Evolutionary conservation across 2,329 filamentous ascomycete genomes (phyloP).

Genomic region (Aspergillus japonicus): DNA sequence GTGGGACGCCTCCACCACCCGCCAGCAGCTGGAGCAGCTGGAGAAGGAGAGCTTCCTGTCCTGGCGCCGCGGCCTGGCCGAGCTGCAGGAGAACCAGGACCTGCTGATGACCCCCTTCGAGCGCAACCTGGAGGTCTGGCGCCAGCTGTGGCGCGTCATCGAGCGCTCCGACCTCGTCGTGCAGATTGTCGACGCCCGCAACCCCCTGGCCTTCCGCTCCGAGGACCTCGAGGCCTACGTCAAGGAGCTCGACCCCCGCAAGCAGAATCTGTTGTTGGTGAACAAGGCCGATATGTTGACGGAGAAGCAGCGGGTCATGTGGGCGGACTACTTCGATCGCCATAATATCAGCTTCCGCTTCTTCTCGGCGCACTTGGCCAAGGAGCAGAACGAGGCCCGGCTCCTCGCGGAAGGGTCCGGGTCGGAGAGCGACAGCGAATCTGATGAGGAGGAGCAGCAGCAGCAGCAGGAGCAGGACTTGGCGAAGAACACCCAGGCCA

Average conservation of each 20-base stretch:
- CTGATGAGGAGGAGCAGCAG: slow-evolving; percentile 23
- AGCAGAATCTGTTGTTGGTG: slow-evolving; percentile 87
- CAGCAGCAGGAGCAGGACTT: slow-evolving; percentile 20
- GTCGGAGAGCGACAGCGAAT: slow-evolving; percentile 42
- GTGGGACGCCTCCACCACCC: slow-evolving; percentile 85
- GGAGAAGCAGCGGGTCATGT: slow-evolving; percentile 71
- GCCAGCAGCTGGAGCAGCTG: slow-evolving; percentile 71
- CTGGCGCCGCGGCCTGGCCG: slow-evolving; percentile 87
- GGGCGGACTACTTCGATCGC: slow-evolving; percentile 82
- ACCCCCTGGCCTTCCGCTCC: slow-evolving; percentile 88
- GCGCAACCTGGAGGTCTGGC: slow-evolving; percentile 95
- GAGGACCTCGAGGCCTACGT: slow-evolving; percentile 93
- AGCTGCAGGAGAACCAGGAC: slow-evolving; percentile 91
- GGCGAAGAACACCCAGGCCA: slow-evolving; percentile 13
- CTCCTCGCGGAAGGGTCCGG: slow-evolving; percentile 54
- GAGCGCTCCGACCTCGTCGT: slow-evolving; percentile 94
- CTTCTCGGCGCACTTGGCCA: slow-evolving; percentile 91
- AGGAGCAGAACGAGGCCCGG: slow-evolving; percentile 77
- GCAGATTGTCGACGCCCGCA: slow-evolving; percentile 96
- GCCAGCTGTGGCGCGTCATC: slow-evolving; percentile 96
- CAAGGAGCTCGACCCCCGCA: slow-evolving; percentile 82
- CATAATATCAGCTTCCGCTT: slow-evolving; percentile 87
- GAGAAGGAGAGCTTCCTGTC: slow-evolving; percentile 80
- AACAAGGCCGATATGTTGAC: slow-evolving; percentile 99
- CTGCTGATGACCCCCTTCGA: slow-evolving; percentile 97